Percentiles rank a stretch among this genome's conserved stretches.
phyloP scores from a whole-genome alignment of 148 eudicot genomes.

The Rhododendron simsii region DNA sequence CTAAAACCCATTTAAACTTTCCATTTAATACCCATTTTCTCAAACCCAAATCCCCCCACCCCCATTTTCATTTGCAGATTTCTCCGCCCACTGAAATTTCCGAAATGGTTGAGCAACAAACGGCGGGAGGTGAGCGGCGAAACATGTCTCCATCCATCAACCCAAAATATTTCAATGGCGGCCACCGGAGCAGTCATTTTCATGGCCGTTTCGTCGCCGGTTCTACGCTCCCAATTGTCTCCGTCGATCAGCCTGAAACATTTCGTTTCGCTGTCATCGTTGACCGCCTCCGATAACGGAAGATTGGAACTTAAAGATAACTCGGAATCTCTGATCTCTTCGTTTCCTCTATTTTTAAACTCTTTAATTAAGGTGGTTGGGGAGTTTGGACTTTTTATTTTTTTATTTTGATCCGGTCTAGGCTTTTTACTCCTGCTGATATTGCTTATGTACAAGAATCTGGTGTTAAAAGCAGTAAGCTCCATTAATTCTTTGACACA shows the following conservation, averaged over 20 bases:
- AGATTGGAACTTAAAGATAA: neutral
- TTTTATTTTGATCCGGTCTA: no score
- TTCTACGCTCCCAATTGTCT: neutral
- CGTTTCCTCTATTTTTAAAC: neutral
- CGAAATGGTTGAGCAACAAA: no score
- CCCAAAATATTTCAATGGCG: neutral
- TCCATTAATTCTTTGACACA: no score
- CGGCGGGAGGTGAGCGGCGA: no score
- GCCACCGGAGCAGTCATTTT: neutral
- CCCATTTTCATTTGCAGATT: no score
- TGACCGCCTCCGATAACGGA: neutral
- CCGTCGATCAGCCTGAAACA: neutral
- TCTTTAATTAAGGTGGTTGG: constrained; percentile 76
- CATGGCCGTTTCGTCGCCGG: neutral
- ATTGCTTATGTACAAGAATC: constrained; percentile 85
- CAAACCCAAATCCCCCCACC: no score
- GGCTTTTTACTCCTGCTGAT: constrained; percentile 53
- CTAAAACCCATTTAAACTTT: no score
- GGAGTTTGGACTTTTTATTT: constrained; percentile 75
- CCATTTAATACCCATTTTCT: no score
- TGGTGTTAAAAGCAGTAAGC: constrained; percentile 77
- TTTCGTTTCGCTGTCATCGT: neutral
- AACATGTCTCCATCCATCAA: no score
- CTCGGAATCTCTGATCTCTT: neutral
- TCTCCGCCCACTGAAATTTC: no score